These are phyloP conservation scores for Penstemon davidsonii DNA, from an alignment of 257 asterid species.

Conservation along the genomic window DNA sequence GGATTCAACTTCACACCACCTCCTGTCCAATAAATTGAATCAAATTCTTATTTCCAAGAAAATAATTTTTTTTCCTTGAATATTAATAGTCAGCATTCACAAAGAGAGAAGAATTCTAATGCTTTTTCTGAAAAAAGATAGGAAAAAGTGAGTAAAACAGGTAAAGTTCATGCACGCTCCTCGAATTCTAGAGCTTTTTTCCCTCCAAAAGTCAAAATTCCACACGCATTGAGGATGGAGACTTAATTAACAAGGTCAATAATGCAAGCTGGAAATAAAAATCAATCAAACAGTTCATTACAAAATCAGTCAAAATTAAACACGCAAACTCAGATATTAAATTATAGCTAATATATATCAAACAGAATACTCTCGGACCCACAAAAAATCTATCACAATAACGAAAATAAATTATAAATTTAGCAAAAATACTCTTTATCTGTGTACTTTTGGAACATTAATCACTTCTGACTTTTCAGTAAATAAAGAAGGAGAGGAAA, in stretches of 20 bases:
- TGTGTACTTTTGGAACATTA: not conserved
- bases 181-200: constrained; percentile 10
- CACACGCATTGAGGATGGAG: constrained; percentile 7
- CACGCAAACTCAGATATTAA: constrained; percentile 31
- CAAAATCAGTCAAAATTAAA: constrained; percentile 28
- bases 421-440: not conserved
- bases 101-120: too few relatives aligned
- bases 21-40: constrained; percentile 25
- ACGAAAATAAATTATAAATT: not conserved
- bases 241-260: constrained; percentile 24
- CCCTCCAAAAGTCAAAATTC: constrained; percentile 29
- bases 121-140: not conserved
- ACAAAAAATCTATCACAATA: not conserved
- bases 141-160: constrained; percentile 13
- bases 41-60: not conserved
- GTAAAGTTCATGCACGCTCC: constrained; percentile 22
- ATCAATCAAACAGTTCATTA: constrained; percentile 13
- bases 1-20: constrained; percentile 25
- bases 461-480: not conserved
- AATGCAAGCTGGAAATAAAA: constrained; percentile 19
- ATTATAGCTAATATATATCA: constrained; percentile 12
- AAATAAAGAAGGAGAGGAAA: not conserved
- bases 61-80: not conserved
- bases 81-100: constrained; percentile 7
- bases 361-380: constrained; percentile 4